Percentiles rank a stretch among this genome's conserved stretches.
These are phyloP conservation scores for Ophiostoma quercus DNA, from an alignment of 2,329 filamentous ascomycete genomes.

Conservation along the genomic window DNA sequence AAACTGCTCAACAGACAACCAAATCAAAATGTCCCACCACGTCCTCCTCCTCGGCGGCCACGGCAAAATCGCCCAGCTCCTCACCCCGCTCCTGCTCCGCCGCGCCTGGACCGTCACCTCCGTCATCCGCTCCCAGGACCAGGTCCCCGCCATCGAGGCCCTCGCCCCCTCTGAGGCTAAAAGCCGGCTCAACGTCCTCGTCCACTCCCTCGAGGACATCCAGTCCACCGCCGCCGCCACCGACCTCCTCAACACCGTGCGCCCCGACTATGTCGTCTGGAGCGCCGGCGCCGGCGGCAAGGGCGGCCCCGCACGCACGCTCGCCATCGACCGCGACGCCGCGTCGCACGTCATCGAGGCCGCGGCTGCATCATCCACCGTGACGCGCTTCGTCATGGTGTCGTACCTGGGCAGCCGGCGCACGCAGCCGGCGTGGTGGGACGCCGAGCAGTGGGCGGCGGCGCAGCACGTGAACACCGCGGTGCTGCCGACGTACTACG, in stretches of 20 bases:
- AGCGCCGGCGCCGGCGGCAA: conserved; percentile 60
- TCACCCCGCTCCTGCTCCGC: conserved; percentile 70
- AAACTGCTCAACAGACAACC: too few species aligned
- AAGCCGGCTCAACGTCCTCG: too few species aligned
- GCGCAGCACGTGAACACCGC: conserved; percentile 39
- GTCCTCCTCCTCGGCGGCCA: conserved; percentile 74
- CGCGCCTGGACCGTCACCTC: conserved; percentile 73
- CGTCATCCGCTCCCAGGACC: conserved; percentile 67
- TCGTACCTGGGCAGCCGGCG: conserved; percentile 56
- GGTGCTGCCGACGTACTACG: conserved; percentile 49
- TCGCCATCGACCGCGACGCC: conserved; percentile 55
- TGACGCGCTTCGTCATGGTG: conserved; percentile 58
- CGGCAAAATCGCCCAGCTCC: conserved; percentile 68
- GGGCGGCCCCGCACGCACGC: conserved; percentile 45
- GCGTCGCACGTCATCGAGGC: conserved; percentile 59
- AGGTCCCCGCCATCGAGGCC: conserved; percentile 58
- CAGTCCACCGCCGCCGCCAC: conserved; percentile 58
- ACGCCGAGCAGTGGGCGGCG: conserved; percentile 43
- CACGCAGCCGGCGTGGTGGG: conserved; percentile 51
- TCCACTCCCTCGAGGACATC: conserved; percentile 67
- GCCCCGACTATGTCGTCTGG: conserved; percentile 63
- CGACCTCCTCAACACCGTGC: conserved; percentile 55
- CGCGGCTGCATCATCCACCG: conserved; percentile 33
- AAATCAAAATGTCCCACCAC: conserved; percentile 8
- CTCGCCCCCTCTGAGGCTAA: too few species aligned